phyloP scores from a whole-genome alignment of 768 basidiomycete genomes.

The Amanita molliuscula region DNA sequence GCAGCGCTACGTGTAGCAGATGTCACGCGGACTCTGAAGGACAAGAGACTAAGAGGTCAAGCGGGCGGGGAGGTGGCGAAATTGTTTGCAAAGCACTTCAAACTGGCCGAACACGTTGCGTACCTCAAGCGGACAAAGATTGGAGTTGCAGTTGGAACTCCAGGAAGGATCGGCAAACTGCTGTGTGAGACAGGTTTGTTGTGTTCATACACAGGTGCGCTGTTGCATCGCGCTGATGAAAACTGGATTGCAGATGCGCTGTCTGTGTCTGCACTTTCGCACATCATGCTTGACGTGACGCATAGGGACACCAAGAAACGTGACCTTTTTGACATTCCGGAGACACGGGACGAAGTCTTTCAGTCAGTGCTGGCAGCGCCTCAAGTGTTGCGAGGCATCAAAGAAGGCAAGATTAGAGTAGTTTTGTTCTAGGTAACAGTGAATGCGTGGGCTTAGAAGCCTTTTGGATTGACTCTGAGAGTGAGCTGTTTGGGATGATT shows the following conservation, averaged over 20 bases:
- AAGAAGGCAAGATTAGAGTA: slow-evolving; percentile 66
- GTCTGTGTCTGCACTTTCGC: slow-evolving; percentile 62
- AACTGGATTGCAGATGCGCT: slow-evolving; percentile 46
- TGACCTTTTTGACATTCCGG: slow-evolving; percentile 69
- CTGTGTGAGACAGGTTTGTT: slow-evolving; percentile 57
- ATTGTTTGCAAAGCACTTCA: slow-evolving; percentile 93
- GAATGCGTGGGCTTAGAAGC: slow-evolving; percentile 49
- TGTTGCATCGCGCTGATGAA: not conserved
- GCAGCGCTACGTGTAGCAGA: slow-evolving; percentile 93
- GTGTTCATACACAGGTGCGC: slow-evolving; percentile 10
- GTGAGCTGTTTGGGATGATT: slow-evolving; percentile 48
- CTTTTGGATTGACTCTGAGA: slow-evolving; percentile 78
- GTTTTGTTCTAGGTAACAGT: slow-evolving; percentile 52
- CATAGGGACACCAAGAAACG: slow-evolving; percentile 70
- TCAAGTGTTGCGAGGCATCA: slow-evolving; percentile 50
- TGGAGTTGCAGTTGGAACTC: slow-evolving; percentile 85
- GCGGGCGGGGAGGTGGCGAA: slow-evolving; percentile 91
- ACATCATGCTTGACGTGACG: slow-evolving; percentile 74
- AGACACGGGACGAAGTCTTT: slow-evolving; percentile 77
- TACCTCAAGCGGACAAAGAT: slow-evolving; percentile 83
- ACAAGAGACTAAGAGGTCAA: slow-evolving; percentile 60
- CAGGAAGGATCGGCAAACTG: slow-evolving; percentile 83
- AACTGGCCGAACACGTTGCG: slow-evolving; percentile 75
- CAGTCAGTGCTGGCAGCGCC: slow-evolving; percentile 57
- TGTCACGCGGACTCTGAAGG: slow-evolving; percentile 63